Evolutionary conservation across 768 basidiomycete genomes (phyloP).

Genomic region (Boletus pseudo-olivaceus): DNA sequence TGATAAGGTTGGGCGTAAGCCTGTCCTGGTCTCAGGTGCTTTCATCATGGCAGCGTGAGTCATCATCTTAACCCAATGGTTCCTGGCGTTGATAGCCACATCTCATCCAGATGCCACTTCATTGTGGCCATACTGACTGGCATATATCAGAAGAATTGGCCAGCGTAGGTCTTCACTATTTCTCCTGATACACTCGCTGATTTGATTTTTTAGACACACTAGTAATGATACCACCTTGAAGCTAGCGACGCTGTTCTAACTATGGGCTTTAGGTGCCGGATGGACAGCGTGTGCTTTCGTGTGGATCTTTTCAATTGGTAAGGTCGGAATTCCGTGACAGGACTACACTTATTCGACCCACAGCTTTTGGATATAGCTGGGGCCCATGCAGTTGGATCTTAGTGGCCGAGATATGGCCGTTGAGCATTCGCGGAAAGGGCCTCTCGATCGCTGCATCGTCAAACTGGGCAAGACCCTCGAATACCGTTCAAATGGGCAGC

Average conservation of each 20-base stretch:
- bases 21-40: constrained; percentile 69
- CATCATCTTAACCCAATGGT: constrained; percentile 8
- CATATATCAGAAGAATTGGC: constrained; percentile 55
- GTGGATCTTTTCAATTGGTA: constrained; percentile 72
- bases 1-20: constrained; percentile 72
- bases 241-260: background rate
- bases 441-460: constrained; percentile 71
- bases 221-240: background rate
- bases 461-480: constrained; percentile 54
- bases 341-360: background rate
- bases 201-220: background rate
- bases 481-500: background rate
- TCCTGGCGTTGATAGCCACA: constrained; percentile 9
- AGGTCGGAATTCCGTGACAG: constrained; percentile 6
- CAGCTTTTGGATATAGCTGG: constrained; percentile 74
- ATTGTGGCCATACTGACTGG: constrained; percentile 66
- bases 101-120: constrained; percentile 55
- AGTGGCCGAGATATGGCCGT: constrained; percentile 70
- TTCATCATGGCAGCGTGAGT: constrained; percentile 64
- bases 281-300: constrained; percentile 70
- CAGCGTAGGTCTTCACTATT: constrained; percentile 31
- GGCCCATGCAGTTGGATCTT: constrained; percentile 79
- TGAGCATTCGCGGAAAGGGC: constrained; percentile 72
- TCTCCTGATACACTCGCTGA: background rate
- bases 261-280: constrained; percentile 47